These are phyloP conservation scores for Filobasidium floriforme DNA, from an alignment of 768 basidiomycete genomes.

Conservation along the genomic window DNA sequence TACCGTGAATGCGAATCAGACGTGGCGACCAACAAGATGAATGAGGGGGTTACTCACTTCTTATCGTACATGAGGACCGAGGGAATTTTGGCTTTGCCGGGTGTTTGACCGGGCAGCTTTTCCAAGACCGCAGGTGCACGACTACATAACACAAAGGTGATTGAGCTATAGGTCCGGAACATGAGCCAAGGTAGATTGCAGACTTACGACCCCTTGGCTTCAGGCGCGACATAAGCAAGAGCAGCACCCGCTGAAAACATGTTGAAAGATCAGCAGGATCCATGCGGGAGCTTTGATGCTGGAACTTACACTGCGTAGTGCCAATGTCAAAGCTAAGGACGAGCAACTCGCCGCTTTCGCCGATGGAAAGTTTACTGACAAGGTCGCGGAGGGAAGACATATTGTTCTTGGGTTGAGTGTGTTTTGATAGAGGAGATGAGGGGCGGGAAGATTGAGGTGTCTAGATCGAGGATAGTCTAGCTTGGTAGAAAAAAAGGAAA, in stretches of 20 bases:
- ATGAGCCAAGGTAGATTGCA: too few species aligned
- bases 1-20: too few species aligned
- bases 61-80: not conserved
- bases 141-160: not conserved
- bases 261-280: not conserved
- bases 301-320: not conserved
- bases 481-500: too few species aligned
- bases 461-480: too few species aligned
- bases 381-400: too few species aligned
- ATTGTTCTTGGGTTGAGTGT: too few species aligned
- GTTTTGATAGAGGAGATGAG: too few species aligned
- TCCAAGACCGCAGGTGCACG: not conserved
- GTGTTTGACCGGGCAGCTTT: not conserved
- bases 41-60: too few species aligned
- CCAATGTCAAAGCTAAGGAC: not conserved
- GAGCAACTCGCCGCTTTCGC: not conserved
- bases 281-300: too few species aligned
- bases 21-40: too few species aligned
- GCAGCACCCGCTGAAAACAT: not conserved
- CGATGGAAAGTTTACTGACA: not conserved
- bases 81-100: not conserved
- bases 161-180: too few species aligned
- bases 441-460: too few species aligned
- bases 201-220: not conserved
- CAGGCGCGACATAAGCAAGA: not conserved